phyloP scores from a whole-genome alignment of 2,329 filamentous ascomycete species.

The Cercospora sesami region DNA sequence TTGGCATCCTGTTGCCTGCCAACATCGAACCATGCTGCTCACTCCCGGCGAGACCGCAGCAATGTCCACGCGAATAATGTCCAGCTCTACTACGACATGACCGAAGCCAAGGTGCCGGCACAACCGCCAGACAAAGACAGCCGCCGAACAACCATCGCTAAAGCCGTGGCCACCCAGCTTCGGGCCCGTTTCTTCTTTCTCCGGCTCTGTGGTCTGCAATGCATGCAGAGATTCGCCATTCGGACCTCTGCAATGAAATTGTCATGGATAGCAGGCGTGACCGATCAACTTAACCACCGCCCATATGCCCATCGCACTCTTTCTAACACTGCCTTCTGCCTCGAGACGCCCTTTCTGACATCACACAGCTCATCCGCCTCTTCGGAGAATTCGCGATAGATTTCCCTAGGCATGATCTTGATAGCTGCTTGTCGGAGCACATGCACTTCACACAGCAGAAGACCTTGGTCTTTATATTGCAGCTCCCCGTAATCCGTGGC shows the following conservation, averaged over 20 bases:
- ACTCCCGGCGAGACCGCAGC: neutral
- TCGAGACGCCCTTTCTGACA: conserved; percentile 70
- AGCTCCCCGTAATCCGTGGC: conserved; percentile 72
- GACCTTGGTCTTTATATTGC: conserved; percentile 87
- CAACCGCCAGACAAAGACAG: neutral
- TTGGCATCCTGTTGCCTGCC: conserved; percentile 1
- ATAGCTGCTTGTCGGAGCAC: conserved; percentile 70
- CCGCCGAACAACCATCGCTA: neutral
- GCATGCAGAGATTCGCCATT: neutral
- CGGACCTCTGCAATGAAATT: neutral
- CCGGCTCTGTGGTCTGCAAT: neutral
- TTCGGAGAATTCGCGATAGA: conserved; percentile 82
- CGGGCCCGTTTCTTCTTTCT: conserved; percentile 2
- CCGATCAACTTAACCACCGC: conserved; percentile 58
- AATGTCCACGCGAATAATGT: neutral
- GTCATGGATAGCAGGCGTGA: neutral
- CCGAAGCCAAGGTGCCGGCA: neutral
- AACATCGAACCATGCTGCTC: conserved; percentile 5
- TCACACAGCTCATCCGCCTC: conserved; percentile 85
- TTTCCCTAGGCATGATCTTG: conserved; percentile 67
- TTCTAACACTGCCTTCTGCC: conserved; percentile 76
- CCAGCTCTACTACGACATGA: neutral
- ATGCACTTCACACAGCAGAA: conserved; percentile 87
- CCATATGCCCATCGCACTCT: conserved; percentile 89
- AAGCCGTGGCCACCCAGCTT: neutral